Evolutionary conservation across 1,284 basidiomycete genomes (phyloP), one percentile per base, ranked within the genome.

Genomic region (Phlebopus sp.): DNA sequence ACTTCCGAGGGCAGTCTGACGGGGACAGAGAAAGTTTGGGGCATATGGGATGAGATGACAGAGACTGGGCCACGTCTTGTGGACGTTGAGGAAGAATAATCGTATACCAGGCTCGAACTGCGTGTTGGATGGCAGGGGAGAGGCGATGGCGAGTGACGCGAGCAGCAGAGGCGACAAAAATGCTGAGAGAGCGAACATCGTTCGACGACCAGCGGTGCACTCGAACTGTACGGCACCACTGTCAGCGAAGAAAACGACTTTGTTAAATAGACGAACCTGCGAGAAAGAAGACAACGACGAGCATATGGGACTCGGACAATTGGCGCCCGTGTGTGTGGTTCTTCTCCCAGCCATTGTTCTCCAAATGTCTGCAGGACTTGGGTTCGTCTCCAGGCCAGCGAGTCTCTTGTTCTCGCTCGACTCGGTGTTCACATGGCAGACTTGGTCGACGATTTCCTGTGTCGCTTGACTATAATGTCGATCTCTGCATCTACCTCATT

Each of bases 31-130:
- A 37, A 66, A 54, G 27, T 66, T 58, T 39, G 67, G 57, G 31
- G 77, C 40, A 51, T 75, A 58, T 7, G 75, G 69, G 19, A 77
- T 49, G 45, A 73, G 66, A 63, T 77, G 11, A 79, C 37, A 78
- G 64, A 27, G 72, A 44, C 23, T 68, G 64, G 30, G 57, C 59
- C 15, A 70, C 64, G 51, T 46, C 50, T 38, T 53, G 39, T 71
- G 57, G 40, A 62, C 27, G 19, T 47, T 58, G 11, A 62, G 63
- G 52, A 64, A 60, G 37, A 35, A 61, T n/a, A n/a, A n/a, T n/a
- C 54, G 25, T 25, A 69, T 35, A 14, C 49, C 56, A 37, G 59
- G 59, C 34, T 57, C 55, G 23, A 42, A 42, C 19, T 54, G 39
- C 21, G 31, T 5, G 27, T 11, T 44, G 3, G 56, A 48, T 34